phyloP scores from a whole-genome alignment of 257 asterid genomes.

The Cynanchum wilfordii region DNA sequence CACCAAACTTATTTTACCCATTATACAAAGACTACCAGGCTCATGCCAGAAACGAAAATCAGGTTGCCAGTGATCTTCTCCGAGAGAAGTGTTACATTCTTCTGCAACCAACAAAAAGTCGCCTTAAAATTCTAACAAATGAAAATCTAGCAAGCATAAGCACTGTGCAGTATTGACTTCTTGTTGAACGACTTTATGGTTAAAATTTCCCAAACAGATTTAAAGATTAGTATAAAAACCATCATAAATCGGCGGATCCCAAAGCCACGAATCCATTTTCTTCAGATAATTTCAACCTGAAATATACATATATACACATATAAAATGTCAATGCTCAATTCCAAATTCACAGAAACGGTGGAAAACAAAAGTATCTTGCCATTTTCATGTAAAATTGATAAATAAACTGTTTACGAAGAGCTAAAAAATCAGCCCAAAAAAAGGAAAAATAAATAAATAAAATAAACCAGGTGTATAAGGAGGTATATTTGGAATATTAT shows the following conservation, averaged over 20 bases:
- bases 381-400: neutral
- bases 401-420: neutral
- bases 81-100: conserved; percentile 11
- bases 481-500: no score
- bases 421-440: neutral
- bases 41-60: conserved; percentile 17
- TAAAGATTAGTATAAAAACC: conserved; percentile 20
- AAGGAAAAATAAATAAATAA: neutral
- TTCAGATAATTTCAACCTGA: conserved; percentile 19
- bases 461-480: neutral
- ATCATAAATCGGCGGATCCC: conserved; percentile 37
- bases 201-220: conserved; percentile 9
- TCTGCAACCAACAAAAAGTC: conserved; percentile 16
- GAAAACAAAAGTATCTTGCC: neutral
- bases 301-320: neutral
- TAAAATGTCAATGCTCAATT: neutral
- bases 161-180: neutral
- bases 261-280: conserved; percentile 43
- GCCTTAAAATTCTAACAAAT: conserved; percentile 1
- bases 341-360: neutral
- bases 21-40: conserved; percentile 25
- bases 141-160: neutral
- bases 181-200: neutral
- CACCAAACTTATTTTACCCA: neutral
- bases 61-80: conserved; percentile 10